Conservation (phyloP, 225 moss, liverwort and hornwort species). For the Antitrichia curtipendula region DNA sequence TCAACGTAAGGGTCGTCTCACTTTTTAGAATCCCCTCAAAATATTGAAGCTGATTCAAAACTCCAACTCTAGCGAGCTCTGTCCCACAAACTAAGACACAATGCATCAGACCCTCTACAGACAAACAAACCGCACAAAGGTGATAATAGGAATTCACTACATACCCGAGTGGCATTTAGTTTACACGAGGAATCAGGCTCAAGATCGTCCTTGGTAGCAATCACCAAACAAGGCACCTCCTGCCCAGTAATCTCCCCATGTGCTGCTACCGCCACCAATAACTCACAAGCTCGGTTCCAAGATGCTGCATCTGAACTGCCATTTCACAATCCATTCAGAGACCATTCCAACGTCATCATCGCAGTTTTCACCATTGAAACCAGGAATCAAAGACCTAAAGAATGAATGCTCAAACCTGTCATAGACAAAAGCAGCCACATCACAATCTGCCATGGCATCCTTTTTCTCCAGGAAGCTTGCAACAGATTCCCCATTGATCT, state of each 20-base stretch:
- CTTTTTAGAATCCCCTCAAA: background rate
- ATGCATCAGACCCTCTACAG: background rate
- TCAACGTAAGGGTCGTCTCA: background rate
- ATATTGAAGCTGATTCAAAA: background rate
- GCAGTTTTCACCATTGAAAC: background rate
- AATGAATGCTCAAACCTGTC: constrained; percentile 41
- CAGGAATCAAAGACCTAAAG: background rate
- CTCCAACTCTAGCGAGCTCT: background rate
- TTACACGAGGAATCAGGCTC: constrained; percentile 61
- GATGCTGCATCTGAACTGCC: constrained; percentile 71
- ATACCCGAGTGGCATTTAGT: constrained; percentile 55
- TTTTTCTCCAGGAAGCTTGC: constrained; percentile 51
- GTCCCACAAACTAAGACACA: background rate
- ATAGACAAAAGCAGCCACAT: constrained; percentile 87
- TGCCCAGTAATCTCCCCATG: constrained; percentile 66
- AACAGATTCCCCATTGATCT: constrained; percentile 64
- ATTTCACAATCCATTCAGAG: background rate
- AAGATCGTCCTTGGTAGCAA: constrained; percentile 79
- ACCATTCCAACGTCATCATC: background rate
- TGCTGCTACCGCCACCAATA: constrained; percentile 62
- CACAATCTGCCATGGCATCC: constrained; percentile 78
- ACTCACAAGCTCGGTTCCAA: constrained; percentile 65
- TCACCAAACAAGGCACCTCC: constrained; percentile 78
- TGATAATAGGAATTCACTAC: background rate
- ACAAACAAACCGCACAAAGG: background rate